Conservation (phyloP, 805 yeast species). For the Yarrowia deformans region DNA sequence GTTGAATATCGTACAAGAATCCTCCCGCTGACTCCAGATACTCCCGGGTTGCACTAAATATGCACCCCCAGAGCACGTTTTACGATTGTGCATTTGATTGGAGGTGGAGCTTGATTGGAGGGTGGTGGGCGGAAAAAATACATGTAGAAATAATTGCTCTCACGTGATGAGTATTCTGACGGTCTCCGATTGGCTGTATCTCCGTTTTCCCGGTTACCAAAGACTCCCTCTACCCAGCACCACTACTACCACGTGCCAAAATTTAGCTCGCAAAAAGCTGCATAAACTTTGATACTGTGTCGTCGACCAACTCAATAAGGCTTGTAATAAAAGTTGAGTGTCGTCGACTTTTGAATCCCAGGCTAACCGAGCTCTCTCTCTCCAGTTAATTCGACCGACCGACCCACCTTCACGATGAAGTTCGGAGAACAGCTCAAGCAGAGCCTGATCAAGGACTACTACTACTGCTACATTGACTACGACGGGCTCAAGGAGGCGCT, state of each 20-base stretch:
- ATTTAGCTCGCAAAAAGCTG: background rate
- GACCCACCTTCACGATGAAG: conserved; percentile 73
- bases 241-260: conserved; percentile 11
- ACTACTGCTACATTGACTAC: conserved; percentile 88
- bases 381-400: background rate
- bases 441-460: conserved; percentile 87
- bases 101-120: background rate
- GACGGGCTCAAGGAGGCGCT: conserved; percentile 87
- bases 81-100: conserved; percentile 34
- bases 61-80: conserved; percentile 36
- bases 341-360: background rate
- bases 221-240: background rate
- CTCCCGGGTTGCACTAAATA: background rate
- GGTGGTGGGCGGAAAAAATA: background rate
- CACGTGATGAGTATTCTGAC: background rate
- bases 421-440: conserved; percentile 93
- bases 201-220: too few relatives aligned
- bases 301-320: conserved; percentile 22
- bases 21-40: too few relatives aligned
- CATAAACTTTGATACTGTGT: conserved; percentile 36
- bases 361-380: background rate
- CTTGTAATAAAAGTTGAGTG: conserved; percentile 5
- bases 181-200: too few relatives aligned
- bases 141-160: background rate
- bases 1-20: too few relatives aligned